These are phyloP conservation scores for Diaporthe ampelina DNA, from an alignment of 2,329 filamentous ascomycete genomes.

Conservation along the genomic window DNA sequence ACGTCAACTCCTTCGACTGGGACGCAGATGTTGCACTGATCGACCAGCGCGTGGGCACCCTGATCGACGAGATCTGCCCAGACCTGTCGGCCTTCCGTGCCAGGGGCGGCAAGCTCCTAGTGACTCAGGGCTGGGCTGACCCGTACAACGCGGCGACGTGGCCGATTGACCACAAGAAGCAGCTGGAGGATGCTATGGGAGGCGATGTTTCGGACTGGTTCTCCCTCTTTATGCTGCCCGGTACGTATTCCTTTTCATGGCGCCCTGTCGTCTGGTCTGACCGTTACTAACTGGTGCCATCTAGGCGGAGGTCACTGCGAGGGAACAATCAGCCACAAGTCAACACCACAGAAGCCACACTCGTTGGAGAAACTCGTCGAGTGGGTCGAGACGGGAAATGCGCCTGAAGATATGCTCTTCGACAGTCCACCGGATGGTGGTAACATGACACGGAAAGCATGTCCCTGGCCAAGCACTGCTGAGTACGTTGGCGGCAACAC, in stretches of 20 bases:
- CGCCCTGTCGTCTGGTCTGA: accelerated
- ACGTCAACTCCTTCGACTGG: slow-evolving; percentile 6
- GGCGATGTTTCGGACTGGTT: slow-evolving; percentile 20
- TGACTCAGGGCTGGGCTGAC: slow-evolving; percentile 33
- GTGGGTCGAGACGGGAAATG: slow-evolving; percentile 11
- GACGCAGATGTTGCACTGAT: slow-evolving; percentile 7
- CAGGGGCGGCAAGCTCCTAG: slow-evolving; percentile 23
- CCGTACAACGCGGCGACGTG: slow-evolving; percentile 27
- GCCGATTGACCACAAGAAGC: slow-evolving; percentile 14
- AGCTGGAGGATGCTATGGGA: slow-evolving; percentile 14
- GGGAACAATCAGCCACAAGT: not conserved
- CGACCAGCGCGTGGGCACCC: slow-evolving; percentile 6
- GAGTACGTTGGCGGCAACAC: not conserved
- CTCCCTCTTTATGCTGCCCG: slow-evolving; percentile 15
- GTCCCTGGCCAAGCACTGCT: slow-evolving; percentile 9
- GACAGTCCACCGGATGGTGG: slow-evolving; percentile 3
- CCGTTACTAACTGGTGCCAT: not conserved
- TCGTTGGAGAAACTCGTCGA: slow-evolving; percentile 19
- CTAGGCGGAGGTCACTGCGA: slow-evolving; percentile 13
- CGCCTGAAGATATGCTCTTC: slow-evolving; percentile 13
- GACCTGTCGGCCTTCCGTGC: slow-evolving; percentile 30
- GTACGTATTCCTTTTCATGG: not conserved
- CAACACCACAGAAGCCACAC: slow-evolving; percentile 15
- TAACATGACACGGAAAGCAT: slow-evolving; percentile 13
- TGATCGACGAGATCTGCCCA: slow-evolving; percentile 33